Evolutionary conservation across 2,329 filamentous ascomycete species (phyloP), one percentile per base, ranked within the genome.

Genomic region (Colletotrichum higginsianum): DNA sequence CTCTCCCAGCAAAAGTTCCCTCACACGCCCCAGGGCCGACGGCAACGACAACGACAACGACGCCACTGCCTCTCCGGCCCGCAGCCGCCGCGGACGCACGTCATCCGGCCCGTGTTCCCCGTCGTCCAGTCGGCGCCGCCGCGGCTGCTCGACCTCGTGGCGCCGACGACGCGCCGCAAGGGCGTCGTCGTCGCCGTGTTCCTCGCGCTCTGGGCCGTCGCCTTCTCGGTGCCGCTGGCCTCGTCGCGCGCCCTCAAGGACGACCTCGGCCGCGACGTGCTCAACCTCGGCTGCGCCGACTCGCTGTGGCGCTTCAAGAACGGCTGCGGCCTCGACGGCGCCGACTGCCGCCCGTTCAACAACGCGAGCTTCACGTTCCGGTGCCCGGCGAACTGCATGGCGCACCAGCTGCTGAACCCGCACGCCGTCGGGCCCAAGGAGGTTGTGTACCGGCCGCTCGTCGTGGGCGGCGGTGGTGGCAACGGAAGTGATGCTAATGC

Each of bases 281-380:
- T 71, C 38, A 71, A 52, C 18, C 64, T 71, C 40, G 64, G 63
- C 58, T 71, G 68, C 65, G 15, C 18, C 26, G 68, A 71, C 52
- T 38, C 65, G 4, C 44, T 67, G 46, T 71, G 68, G 68, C 30
- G 40, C 42, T 71, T 67, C 68, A 71, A 71, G 52, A 71, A 71
- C 52, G 65, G 26, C 16, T 96, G 94, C 79, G 93, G 93, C 0
- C 77, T 96, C 12, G 90, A 96, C 75, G 94, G 94, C 8, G 89
- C 90, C 72, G 85, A 90, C 64, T 96, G 94, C 78, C 89, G 93
- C 8, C 94, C 94, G 0, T 96, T 96, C 76, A 88, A 87, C 69
- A 91, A 90, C 74, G 88, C 85, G 63, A 89, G 89, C 0, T 90
- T 94, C 75, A 86, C 93, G 0, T 96, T 96, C 78, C 86, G 91